A percentile compares a stretch with the other conserved stretches of the same genome.
phyloP scores from a whole-genome alignment of 2,329 filamentous ascomycete species.

The Chaetomium sp. region DNA sequence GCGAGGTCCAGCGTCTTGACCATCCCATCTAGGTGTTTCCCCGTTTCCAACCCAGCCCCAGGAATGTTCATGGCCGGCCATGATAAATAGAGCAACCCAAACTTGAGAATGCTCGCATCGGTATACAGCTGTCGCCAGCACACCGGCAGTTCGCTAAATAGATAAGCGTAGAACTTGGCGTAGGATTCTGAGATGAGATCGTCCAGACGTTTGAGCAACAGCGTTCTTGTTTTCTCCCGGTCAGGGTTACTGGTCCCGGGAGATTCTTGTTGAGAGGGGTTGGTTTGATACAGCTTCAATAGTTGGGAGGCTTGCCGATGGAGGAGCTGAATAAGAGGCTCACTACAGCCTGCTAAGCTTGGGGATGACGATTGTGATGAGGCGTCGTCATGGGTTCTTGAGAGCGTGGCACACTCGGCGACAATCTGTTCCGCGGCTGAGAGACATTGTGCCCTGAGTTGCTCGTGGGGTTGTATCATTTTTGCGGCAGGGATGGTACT shows the following conservation, averaged over 20 bases:
- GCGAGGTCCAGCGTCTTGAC: constrained; percentile 67
- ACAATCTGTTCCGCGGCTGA: constrained; percentile 16
- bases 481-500: no score
- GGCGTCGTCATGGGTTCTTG: background rate
- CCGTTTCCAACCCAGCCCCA: background rate
- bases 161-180: constrained; percentile 62
- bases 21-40: constrained; percentile 43
- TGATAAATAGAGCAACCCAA: constrained; percentile 32
- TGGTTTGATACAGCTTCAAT: constrained; percentile 8
- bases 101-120: constrained; percentile 61
- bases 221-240: constrained; percentile 1
- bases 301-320: constrained; percentile 18
- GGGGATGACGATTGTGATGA: background rate
- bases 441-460: constrained; percentile 9
- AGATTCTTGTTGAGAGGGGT: no score
- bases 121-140: constrained; percentile 68
- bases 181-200: constrained; percentile 55
- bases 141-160: constrained; percentile 57
- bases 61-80: background rate
- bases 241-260: background rate
- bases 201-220: constrained; percentile 40
- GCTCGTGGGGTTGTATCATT: background rate
- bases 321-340: constrained; percentile 20
- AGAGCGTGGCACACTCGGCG: constrained; percentile 11
- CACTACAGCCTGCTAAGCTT: constrained; percentile 16